Evolutionary conservation across 257 asterid species (phyloP), one percentile per base, ranked within the genome.

Genomic region (Fraxinus quadrangulata): DNA sequence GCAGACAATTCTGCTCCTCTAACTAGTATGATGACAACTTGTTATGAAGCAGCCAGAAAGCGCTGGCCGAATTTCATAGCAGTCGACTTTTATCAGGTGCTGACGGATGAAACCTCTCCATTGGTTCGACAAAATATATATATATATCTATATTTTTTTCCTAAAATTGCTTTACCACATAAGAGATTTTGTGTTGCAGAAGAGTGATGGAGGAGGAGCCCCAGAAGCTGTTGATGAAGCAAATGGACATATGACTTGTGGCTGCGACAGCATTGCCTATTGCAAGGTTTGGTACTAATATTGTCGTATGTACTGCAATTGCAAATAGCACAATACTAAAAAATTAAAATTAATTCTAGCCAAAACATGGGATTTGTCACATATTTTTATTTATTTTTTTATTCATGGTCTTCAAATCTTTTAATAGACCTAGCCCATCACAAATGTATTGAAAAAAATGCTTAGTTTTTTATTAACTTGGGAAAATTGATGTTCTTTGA

Each of bases 21-120:
- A 21, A 31, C 77, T 47, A 79, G 68, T 36, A 89, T 86, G 96
- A 86, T 84, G 84, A 82, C 65, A 47, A 91, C 94, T 80, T 94
- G 97, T 77, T 85, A 84, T 70, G 72, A 65, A 66, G 94, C 93
- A 71, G 83, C 84, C 3, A 96, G 92, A 30, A 85, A 79, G 26
- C 85, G 98, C 37, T 92, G 98, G 98, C 97, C 97, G 0, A 94
- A 92, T 86, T 94, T 92, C 86, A 87, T 92, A 45, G 91, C 97
- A 1, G 97, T 94, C 37, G 97, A 94, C 80, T 94, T 85, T 81
- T 94, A 94, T 81, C 85, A 77, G 89, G 97, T 90, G 83, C 6
- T 6, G 17, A 24, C 1, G 33, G 4, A 45, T 72, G 51, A 54
- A 78, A 31, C 70, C 26, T 45, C 30, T 14, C 2, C 14, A 16